Base-by-base conservation (phyloP, 148 eudicot species). In the Pouteria glomerata region DNA sequence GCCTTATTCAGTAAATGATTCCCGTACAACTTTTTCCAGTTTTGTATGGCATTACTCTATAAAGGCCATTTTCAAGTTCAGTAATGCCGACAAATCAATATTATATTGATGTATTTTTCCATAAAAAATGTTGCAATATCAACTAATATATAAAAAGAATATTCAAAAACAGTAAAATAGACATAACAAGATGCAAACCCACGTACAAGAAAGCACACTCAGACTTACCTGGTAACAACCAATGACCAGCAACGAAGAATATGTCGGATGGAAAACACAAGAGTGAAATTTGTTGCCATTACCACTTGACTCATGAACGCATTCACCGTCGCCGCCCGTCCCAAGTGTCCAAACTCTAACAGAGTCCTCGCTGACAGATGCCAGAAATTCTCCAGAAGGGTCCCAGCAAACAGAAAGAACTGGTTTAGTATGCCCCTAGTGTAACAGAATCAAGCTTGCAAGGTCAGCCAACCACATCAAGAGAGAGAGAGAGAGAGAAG, bases 341-440 rank as follows among this genome's bases (percentile, higher is more conserved):
- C 88, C 83, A 57, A 93, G 66, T 34, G 85, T 79, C 98, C 98
- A 93, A 2, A 93, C 90, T 75, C 95, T 79, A 35, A 90, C 98
- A n/a, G 92, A 85, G 69, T 93, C 97, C 76, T 90, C 98, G 57
- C 98, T 88, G 45, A 90, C 97, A n/a, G 98, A 87, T 23, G 97
- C 98, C 80, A 93, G 71, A 57, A 77, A 85, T 70, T 93, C 97
- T 10, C 98, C 98, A 33, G 86, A 72, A 23, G 95, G 88, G 75
- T 93, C 88, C 98, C 98, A 93, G 80, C 95, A 90, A 48, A 93
- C 71, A 16, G 94, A 89, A 75, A 78, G 83, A 65, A 93, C 87
- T 13, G 83, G 87, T 75, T 86, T 90, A 21, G 89, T 85, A 74
- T 93, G 98, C 35, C 98, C 98, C 98, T 93, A 44, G 59, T 76